phyloP scores from a whole-genome alignment of 2,329 filamentous ascomycete species.

The Parasarocladium wereldwijsianum region DNA sequence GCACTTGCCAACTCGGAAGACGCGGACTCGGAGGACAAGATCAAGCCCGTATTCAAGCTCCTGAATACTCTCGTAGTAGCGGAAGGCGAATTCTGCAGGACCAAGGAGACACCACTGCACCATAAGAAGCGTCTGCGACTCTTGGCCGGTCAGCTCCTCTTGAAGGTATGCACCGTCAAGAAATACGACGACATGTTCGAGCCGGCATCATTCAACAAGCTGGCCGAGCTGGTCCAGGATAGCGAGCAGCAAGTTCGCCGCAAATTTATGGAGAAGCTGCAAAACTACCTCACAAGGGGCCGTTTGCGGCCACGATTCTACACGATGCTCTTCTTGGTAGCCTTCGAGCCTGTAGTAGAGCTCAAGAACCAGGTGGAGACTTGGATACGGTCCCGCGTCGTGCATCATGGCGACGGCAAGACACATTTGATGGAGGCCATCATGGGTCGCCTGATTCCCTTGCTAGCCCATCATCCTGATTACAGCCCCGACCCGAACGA shows the following conservation, averaged over 20 bases:
- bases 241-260: constrained; percentile 56
- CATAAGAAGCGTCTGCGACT: constrained; percentile 75
- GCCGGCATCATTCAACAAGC: constrained; percentile 61
- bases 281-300: constrained; percentile 72
- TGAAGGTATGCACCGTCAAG: constrained; percentile 73
- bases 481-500: constrained; percentile 54
- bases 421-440: constrained; percentile 62
- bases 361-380: constrained; percentile 66
- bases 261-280: constrained; percentile 70
- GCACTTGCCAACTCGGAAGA: constrained; percentile 46
- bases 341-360: constrained; percentile 69
- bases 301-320: constrained; percentile 67
- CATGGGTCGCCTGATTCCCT: constrained; percentile 69
- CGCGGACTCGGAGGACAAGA: constrained; percentile 36
- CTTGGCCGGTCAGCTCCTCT: constrained; percentile 60
- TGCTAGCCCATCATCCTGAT: constrained; percentile 89
- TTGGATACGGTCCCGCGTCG: constrained; percentile 74
- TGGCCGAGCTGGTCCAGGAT: constrained; percentile 75
- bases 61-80: constrained; percentile 62
- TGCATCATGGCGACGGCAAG: constrained; percentile 42
- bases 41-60: constrained; percentile 59
- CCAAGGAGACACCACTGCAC: constrained; percentile 56
- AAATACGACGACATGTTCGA: constrained; percentile 63
- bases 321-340: constrained; percentile 76
- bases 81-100: constrained; percentile 68